Base-by-base conservation (phyloP, 768 basidiomycete species). In the Panus rudis region DNA sequence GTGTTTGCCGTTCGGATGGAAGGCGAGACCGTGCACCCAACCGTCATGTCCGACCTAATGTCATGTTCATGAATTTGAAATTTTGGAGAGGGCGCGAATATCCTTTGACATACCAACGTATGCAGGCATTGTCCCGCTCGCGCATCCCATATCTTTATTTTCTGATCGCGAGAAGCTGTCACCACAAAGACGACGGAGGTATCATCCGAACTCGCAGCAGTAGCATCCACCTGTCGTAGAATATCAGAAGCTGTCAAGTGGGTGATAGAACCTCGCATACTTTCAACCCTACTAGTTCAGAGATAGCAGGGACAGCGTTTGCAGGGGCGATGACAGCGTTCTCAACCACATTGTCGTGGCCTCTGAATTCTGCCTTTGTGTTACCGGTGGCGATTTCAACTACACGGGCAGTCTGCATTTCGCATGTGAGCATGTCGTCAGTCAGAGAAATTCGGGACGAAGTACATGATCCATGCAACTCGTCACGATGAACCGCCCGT, bases 1-100 rank as follows among this genome's bases (percentile, higher is more conserved):
- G 54, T 66, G 71, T 49, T 76, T 77, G 24, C 78, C 78, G 10
- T 63, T 63, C 0, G 78, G 78, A 50, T 78, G 78, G 59, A 79
- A 79, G 26, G 73, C 69, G 24, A 79, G 63, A 7, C 71, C 69
- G 37, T 73, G 67, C 21, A 79, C 67, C 78, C 78, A 79, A 50
- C 76, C 74, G 54, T 78, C 75, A 52, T 79, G 66, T 2, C 67
- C 67, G 25, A 53, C 49, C 63, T 66, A 40, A 10, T n/a, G 6
- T 26, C 17, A 5, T 12, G 6, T 11, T 30, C 20, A 22, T 20
- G 23, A 21, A 22, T 24, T 6, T 27, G 27, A 16, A 14, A 17
- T 12, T 38, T 11, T 4, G 16, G 17, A 38, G 22, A 17, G 22
- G 3, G 17, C 22, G n/a, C 37, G 20, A 6, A 21, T n/a, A n/a